Conservation (phyloP, 2,329 filamentous ascomycete genomes). For the Beauveria sp. region DNA sequence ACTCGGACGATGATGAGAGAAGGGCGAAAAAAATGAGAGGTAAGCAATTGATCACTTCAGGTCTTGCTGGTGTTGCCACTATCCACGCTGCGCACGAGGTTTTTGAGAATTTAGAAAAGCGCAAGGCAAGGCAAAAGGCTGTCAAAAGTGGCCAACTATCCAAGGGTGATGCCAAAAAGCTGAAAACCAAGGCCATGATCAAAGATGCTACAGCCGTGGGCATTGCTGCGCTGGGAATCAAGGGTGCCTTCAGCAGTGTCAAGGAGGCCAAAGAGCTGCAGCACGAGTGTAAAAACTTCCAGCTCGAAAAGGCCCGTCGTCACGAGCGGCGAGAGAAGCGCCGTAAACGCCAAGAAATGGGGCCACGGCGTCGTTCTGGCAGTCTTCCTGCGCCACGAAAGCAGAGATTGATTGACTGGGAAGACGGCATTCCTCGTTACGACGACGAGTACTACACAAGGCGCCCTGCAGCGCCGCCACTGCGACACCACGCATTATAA, state of each 20-base stretch:
- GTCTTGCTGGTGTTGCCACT: slow-evolving; percentile 49
- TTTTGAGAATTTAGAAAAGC: slow-evolving; percentile 51
- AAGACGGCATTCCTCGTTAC: slow-evolving; percentile 34
- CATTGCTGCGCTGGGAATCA: slow-evolving; percentile 50
- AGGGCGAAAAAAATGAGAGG: slow-evolving; percentile 50
- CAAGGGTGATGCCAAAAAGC: slow-evolving; percentile 43
- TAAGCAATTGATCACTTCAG: slow-evolving; percentile 53
- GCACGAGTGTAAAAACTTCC: slow-evolving; percentile 42
- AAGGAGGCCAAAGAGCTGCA: slow-evolving; percentile 46
- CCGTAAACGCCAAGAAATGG: slow-evolving; percentile 19
- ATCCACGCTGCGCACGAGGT: slow-evolving; percentile 53
- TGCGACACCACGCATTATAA: neutral
- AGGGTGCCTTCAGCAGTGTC: slow-evolving; percentile 47
- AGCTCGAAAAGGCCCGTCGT: slow-evolving; percentile 39
- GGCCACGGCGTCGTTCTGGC: slow-evolving; percentile 33
- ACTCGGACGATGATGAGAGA: slow-evolving; percentile 50
- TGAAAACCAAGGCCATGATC: slow-evolving; percentile 48
- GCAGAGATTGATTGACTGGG: slow-evolving; percentile 26
- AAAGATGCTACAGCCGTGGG: slow-evolving; percentile 53
- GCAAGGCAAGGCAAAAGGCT: slow-evolving; percentile 43
- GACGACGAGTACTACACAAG: slow-evolving; percentile 38
- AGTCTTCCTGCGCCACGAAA: slow-evolving; percentile 37
- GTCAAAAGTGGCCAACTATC: slow-evolving; percentile 47
- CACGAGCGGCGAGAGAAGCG: slow-evolving; percentile 36
- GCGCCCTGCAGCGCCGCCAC: slow-evolving; percentile 1